Base-by-base conservation (phyloP, 441 rosid genomes). In the Adansonia rubrostipa region DNA sequence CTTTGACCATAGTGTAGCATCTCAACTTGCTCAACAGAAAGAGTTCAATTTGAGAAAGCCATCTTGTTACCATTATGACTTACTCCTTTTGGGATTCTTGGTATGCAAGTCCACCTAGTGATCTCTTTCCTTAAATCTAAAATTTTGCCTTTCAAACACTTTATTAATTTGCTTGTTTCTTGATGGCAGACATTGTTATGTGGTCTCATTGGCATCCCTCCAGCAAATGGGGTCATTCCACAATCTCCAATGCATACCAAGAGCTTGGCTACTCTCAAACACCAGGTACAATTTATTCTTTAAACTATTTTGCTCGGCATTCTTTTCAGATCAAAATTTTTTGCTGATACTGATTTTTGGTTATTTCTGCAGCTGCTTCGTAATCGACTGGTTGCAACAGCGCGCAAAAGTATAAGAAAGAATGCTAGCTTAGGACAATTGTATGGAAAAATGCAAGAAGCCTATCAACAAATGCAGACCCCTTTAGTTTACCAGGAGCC, bases 171-270 rank as follows among this genome's bases (percentile, higher is more conserved):
- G 48, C 48, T 36, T 65, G 70, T 65, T 65, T 65, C 76, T 73
- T 77, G 48, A 61, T 63, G 48, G 63, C 84, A 90, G 93, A 66
- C 71, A 66, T 17, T 66, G 51, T 44, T 66, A 66, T 66, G 71
- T 66, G 71, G 71, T 44, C 71, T 66, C 1, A 17, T 66, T 9
- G 71, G 71, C 71, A 66, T 66, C 53, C 70, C 71, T 66, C 71
- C 71, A 22, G 71, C 71, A 66, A 66, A 66, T 9, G 71, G 71
- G 4, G 71, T 66, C 71, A 66, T 66, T 10, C 71, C 71, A 2
- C 71, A 66, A 44, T 66, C 71, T 17, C 71, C 71, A 2, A 66
- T 66, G 71, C 71, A 66, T 66, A 66, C 71, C 15, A 66, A 66
- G 51, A 66, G 71, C 71, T 66, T 66, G 15, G 71, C 71, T 66